A percentile compares a stretch with the other conserved stretches of the same genome.
These are phyloP conservation scores for Apiosordaria backusii DNA, from an alignment of 495 filamentous ascomycete species.

Conservation along the genomic window DNA sequence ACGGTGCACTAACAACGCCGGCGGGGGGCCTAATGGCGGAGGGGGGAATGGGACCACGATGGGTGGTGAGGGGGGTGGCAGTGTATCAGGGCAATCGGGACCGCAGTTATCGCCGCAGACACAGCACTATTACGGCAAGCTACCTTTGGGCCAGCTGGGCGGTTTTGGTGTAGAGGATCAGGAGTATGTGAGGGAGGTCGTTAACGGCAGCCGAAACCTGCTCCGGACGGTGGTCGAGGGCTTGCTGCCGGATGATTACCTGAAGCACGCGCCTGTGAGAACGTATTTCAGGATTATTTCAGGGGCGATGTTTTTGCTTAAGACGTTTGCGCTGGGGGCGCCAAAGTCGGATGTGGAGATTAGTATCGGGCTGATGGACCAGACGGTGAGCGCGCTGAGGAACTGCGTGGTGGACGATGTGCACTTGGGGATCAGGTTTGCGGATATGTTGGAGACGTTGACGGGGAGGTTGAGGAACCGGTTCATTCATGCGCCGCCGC, in stretches of 20 bases:
- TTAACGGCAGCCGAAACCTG: slow-evolving; percentile 80
- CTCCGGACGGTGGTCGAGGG: slow-evolving; percentile 78
- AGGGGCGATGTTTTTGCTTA: slow-evolving; percentile 88
- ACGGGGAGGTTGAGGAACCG: slow-evolving; percentile 69
- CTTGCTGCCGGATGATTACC: slow-evolving; percentile 74
- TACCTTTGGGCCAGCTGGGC: slow-evolving; percentile 54
- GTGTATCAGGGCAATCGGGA: slow-evolving; percentile 41
- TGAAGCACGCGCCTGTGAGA: slow-evolving; percentile 87
- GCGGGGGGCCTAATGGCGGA: slow-evolving; percentile 41
- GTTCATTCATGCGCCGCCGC: slow-evolving; percentile 60
- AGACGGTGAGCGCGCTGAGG: slow-evolving; percentile 72
- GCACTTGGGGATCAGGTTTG: slow-evolving; percentile 89
- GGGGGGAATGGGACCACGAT: slow-evolving; percentile 5
- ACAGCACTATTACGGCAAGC: slow-evolving; percentile 53
- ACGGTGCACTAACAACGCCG: slow-evolving; percentile 74
- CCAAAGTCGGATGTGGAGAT: slow-evolving; percentile 81
- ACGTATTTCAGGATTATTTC: slow-evolving; percentile 94
- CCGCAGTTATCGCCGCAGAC: slow-evolving; percentile 54
- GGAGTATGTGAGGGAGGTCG: slow-evolving; percentile 81
- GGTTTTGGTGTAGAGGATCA: slow-evolving; percentile 60
- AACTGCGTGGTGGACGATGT: slow-evolving; percentile 92
- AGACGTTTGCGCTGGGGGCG: slow-evolving; percentile 91
- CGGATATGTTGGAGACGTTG: slow-evolving; percentile 82
- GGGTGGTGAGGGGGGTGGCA: not conserved
- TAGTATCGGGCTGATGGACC: slow-evolving; percentile 76